Conservation (phyloP, 371 early-diverging fungal genomes). For the Rhizopus arrhizus region DNA sequence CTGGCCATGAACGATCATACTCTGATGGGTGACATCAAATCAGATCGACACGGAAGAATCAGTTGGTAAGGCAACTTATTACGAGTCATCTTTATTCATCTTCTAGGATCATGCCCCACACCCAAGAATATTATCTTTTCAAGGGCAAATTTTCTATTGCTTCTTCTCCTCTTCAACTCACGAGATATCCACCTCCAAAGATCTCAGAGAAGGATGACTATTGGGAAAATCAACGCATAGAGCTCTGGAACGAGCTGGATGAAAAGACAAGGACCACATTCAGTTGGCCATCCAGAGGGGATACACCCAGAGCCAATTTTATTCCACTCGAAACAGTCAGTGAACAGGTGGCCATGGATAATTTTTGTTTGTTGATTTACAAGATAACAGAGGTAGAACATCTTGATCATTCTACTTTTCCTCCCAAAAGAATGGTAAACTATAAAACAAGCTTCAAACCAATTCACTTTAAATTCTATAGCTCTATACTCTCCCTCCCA, state of each 20-base stretch:
- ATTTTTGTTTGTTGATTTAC: slow-evolving; percentile 73
- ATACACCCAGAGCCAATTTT: slow-evolving; percentile 47
- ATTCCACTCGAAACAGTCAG: slow-evolving; percentile 60
- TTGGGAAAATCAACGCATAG: slow-evolving; percentile 70
- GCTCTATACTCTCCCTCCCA: slow-evolving; percentile 2
- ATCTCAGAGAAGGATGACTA: slow-evolving; percentile 55
- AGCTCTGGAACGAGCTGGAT: slow-evolving; percentile 61
- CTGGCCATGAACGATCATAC: slow-evolving; percentile 63
- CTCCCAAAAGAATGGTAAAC: slow-evolving; percentile 58
- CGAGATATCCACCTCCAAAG: slow-evolving; percentile 69
- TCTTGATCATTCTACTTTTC: slow-evolving; percentile 54
- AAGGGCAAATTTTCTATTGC: slow-evolving; percentile 75
- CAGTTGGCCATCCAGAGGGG: slow-evolving; percentile 75
- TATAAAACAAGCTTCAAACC: neutral
- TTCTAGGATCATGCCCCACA: slow-evolving; percentile 69
- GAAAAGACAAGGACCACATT: slow-evolving; percentile 61
- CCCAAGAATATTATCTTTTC: slow-evolving; percentile 68
- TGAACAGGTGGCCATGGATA: slow-evolving; percentile 72
- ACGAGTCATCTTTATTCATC: neutral
- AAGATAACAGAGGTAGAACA: slow-evolving; percentile 69
- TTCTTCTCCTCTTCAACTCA: slow-evolving; percentile 72
- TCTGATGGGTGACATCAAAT: slow-evolving; percentile 65
- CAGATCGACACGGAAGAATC: slow-evolving; percentile 57
- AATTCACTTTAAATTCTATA: neutral
- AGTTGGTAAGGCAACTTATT: slow-evolving; percentile 48